Conservation (phyloP, 306 rosid genomes). For the Elaeagnus macrophylla region DNA sequence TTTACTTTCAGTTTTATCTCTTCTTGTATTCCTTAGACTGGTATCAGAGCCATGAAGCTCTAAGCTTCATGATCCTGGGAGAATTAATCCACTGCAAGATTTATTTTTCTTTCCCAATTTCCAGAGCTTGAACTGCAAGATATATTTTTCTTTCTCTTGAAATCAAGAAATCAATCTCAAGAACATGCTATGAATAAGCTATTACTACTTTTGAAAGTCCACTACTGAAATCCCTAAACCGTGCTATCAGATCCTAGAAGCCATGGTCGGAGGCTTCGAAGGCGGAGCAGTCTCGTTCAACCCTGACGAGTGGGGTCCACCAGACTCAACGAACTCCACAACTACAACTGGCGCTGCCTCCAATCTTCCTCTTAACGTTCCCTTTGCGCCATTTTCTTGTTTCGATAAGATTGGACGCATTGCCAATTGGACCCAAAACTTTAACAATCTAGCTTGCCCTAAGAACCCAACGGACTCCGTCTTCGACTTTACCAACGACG, state of each 20-base stretch:
- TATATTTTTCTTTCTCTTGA: too few relatives aligned
- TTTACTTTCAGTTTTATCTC: too few relatives aligned
- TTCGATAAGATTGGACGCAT: conserved; percentile 80
- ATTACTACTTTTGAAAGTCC: too few relatives aligned
- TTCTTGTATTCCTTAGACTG: too few relatives aligned
- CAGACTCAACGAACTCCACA: conserved; percentile 28
- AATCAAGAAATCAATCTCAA: too few relatives aligned
- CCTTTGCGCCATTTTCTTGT: conserved; percentile 86
- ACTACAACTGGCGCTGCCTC: conserved; percentile 16
- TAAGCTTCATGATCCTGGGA: too few relatives aligned
- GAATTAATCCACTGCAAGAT: too few relatives aligned
- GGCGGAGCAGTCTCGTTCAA: conserved; percentile 69
- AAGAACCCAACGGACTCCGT: conserved; percentile 70
- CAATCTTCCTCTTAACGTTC: conserved; percentile 64
- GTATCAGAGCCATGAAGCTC: too few relatives aligned
- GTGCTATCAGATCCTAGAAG: not conserved
- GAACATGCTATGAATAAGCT: too few relatives aligned
- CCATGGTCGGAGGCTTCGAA: conserved; percentile 39
- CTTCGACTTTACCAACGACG: conserved; percentile 80
- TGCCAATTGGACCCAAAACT: conserved; percentile 81
- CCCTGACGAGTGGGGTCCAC: conserved; percentile 91
- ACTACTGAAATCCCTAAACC: not conserved
- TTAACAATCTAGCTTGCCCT: conserved; percentile 50
- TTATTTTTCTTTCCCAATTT: too few relatives aligned
- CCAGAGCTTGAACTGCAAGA: too few relatives aligned